Conservation (phyloP, 345 rosid species). For the Populus davidiana region DNA sequence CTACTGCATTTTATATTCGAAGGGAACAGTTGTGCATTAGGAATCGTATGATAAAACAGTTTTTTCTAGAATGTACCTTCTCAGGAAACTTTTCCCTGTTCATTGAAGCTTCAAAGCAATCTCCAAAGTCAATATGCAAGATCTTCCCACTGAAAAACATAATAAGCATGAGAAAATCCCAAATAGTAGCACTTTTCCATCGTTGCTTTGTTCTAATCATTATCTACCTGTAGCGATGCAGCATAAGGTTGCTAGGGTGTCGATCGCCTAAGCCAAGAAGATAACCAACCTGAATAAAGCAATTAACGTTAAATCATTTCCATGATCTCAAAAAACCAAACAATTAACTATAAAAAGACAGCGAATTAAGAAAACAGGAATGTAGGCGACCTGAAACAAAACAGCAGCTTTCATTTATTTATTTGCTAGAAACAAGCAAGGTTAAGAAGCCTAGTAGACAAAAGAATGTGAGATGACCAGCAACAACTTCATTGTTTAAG, state of each 20-base stretch:
- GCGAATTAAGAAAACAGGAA: background rate
- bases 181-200: background rate
- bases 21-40: background rate
- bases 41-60: background rate
- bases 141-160: conserved; percentile 78
- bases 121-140: conserved; percentile 98
- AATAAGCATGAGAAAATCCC: conserved; percentile 6
- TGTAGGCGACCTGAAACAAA: background rate
- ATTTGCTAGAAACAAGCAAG: background rate
- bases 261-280: conserved; percentile 99
- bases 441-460: background rate
- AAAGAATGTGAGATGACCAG: background rate
- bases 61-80: conserved; percentile 47
- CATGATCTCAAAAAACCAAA: background rate
- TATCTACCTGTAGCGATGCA: conserved; percentile 79
- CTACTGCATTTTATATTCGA: background rate
- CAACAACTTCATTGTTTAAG: background rate
- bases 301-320: background rate
- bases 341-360: background rate
- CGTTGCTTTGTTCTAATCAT: background rate
- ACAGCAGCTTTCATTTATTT: background rate
- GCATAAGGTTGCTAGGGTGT: conserved; percentile 98
- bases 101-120: conserved; percentile 99
- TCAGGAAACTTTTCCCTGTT: conserved; percentile 97
- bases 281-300: conserved; percentile 79